Base-by-base conservation (phyloP, 768 basidiomycete genomes). In the Boletus sensibilis region DNA sequence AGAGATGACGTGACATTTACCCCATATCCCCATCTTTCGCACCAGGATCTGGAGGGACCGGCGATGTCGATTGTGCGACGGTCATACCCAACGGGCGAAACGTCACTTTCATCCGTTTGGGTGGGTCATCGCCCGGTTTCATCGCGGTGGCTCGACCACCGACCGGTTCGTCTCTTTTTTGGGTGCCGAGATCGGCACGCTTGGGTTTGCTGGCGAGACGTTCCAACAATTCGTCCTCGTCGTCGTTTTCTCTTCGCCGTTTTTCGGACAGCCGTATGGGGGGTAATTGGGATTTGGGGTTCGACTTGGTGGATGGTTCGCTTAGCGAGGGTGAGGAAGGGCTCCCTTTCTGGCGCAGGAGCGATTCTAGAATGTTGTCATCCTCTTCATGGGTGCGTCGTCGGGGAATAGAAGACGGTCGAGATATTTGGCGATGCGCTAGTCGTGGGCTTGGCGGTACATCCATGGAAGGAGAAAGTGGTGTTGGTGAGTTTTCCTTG, bases 1-100 rank as follows among this genome's bases (percentile, higher is more conserved):
- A 21, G 29, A 50, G 40, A 47, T 27, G 25, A n/a, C 13, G 33
- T 14, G 10, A 35, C 27, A 20, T 52, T 71, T 78, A 90, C 59
- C 88, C 88, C 41, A 82, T 87, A 68, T 90, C 88, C 52, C 85
- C 87, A 63, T 90, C 87, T 73, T 90, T 90, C 56, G 80, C 77
- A 65, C 82, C 79, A 57, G 79, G 71, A 79, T 84, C 80, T 84
- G 88, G 82, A 67, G 83, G 77, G 51, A 76, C 67, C 13, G 77
- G 72, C 6, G 72, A 69, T 12, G 75, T 60, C 25, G 79, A 65
- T 49, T 76, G 70, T 43, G 74, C 57, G 31, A 65, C 53, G 27
- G 67, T 58, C 21, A 49, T 49, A 49, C 60, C 61, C 53, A 69
- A 59, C 51, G 74, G 61, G 40, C 85, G 83, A 56, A 91, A 78